Conservation (phyloP, 495 filamentous ascomycete species). For the Jackrogersella minutella region DNA sequence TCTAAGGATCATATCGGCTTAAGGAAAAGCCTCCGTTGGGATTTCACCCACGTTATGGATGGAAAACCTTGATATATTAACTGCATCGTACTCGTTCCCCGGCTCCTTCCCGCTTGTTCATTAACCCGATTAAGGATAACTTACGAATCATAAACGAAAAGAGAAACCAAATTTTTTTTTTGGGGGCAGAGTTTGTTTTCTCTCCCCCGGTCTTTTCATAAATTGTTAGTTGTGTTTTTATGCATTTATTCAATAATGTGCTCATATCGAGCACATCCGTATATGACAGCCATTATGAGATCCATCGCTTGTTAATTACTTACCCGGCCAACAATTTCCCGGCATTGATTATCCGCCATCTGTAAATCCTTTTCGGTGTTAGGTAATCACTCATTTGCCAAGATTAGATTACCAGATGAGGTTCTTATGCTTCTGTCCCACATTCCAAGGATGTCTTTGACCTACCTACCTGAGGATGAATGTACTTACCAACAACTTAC, state of each 20-base stretch:
- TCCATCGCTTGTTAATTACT: no score
- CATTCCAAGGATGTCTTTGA: no score
- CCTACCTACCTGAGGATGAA: no score
- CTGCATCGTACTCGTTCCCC: neutral
- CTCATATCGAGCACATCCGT: no score
- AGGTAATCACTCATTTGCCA: neutral
- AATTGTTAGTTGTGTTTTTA: neutral
- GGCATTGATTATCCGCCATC: slow-evolving; percentile 1
- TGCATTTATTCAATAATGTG: no score
- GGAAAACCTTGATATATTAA: slow-evolving; percentile 12
- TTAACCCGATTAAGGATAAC: slow-evolving; percentile 3
- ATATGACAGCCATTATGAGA: no score
- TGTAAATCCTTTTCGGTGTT: neutral
- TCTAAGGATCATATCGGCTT: no score
- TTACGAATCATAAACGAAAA: neutral
- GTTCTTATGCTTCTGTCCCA: slow-evolving; percentile 5
- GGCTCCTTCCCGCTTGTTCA: slow-evolving; percentile 3
- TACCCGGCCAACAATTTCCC: no score
- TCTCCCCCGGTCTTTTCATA: neutral
- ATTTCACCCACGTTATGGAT: slow-evolving; percentile 23
- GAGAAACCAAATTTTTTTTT: neutral
- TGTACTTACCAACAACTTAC: no score
- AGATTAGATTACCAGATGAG: neutral
- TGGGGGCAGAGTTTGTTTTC: neutral
- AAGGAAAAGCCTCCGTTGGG: neutral